Conservation (phyloP, 352 stramenopile species). For the Globisporangium cystogenes region DNA sequence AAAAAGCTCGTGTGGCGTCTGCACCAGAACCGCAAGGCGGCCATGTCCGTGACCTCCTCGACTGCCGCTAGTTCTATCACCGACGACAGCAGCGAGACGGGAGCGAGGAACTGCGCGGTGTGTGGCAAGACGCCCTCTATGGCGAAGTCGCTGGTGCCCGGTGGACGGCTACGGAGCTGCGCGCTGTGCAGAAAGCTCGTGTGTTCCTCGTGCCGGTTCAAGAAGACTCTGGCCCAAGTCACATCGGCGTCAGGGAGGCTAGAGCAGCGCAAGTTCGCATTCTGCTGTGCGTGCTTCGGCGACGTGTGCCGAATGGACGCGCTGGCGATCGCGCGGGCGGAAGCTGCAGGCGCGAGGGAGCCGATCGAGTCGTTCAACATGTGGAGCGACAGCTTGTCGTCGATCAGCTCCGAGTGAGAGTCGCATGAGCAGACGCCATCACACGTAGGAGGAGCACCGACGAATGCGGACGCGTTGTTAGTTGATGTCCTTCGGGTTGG, state of each 20-base stretch:
- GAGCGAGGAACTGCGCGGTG: too few relatives aligned
- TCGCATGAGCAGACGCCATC: not conserved
- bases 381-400: not conserved
- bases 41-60: too few relatives aligned
- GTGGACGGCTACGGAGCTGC: not conserved
- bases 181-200: not conserved
- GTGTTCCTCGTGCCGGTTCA: too few relatives aligned
- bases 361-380: not conserved
- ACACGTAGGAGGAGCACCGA: too few relatives aligned
- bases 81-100: too few relatives aligned
- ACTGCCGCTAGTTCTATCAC: too few relatives aligned
- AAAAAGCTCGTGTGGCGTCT: constrained; percentile 3
- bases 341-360: not conserved
- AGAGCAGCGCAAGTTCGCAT: not conserved
- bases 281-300: not conserved
- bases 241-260: too few relatives aligned
- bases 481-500: too few relatives aligned
- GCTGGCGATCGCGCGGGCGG: not conserved
- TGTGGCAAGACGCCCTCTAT: too few relatives aligned
- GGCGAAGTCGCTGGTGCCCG: not conserved
- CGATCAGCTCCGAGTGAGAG: not conserved
- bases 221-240: too few relatives aligned
- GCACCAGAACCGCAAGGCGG: too few relatives aligned
- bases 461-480: too few relatives aligned
- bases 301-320: not conserved